These are phyloP conservation scores for Chrysochromulina parva DNA, from an alignment of 78 protist genomes.

Conservation along the genomic window DNA sequence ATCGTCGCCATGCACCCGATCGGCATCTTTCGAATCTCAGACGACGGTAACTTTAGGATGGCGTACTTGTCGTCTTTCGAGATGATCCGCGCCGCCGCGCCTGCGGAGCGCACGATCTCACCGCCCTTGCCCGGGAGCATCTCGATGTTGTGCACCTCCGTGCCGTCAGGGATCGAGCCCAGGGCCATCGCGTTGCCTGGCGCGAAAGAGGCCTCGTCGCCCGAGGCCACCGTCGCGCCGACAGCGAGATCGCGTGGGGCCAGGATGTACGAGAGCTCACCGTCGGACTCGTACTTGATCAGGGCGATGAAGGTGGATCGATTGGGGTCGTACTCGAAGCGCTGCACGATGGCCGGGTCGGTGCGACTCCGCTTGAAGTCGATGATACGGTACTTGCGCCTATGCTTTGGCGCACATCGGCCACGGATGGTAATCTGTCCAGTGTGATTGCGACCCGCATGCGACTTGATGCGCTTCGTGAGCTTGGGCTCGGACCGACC, in stretches of 20 bases:
- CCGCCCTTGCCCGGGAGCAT: not conserved
- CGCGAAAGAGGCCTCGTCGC: not conserved
- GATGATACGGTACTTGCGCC: not conserved
- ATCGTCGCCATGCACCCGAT: not conserved
- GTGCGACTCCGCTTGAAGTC: not conserved
- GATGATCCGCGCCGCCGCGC: not conserved
- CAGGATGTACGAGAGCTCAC: not conserved
- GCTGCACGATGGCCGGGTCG: not conserved
- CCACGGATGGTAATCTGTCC: not conserved
- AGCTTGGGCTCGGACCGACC: not conserved
- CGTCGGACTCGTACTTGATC: not conserved
- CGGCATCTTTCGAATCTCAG: not conserved
- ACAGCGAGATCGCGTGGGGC: not conserved
- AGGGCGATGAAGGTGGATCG: not conserved
- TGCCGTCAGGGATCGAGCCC: not conserved
- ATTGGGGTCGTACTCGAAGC: conserved; percentile 26
- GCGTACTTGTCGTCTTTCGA: not conserved
- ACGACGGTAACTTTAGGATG: not conserved
- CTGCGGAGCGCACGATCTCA: not conserved
- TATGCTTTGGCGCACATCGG: not conserved
- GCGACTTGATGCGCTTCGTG: not conserved
- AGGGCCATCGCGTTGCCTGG: not conserved
- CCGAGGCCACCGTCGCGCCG: not conserved
- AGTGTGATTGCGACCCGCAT: not conserved
- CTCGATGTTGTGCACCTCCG: conserved; percentile 13